These are phyloP conservation scores for Hirschfeldia incana DNA, from an alignment of 345 rosid genomes.

Conservation along the genomic window DNA sequence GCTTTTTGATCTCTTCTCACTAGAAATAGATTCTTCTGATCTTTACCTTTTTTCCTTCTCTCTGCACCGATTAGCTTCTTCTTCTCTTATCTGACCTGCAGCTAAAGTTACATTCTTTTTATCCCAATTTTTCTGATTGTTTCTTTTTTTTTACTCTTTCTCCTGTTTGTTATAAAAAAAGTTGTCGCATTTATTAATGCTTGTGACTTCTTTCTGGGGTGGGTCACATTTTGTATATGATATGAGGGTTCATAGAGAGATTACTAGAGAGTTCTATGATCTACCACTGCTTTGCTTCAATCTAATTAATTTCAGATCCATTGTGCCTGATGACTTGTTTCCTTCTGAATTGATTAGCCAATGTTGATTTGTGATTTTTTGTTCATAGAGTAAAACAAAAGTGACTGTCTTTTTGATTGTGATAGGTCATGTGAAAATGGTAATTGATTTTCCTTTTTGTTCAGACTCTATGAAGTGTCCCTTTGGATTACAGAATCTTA, in stretches of 20 bases:
- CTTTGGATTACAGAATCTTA: conserved; percentile 34
- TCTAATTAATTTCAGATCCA: conserved; percentile 31
- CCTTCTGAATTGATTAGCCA: background rate
- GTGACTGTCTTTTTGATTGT: conserved; percentile 32
- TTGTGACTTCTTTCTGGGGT: background rate
- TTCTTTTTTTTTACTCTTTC: too few relatives aligned
- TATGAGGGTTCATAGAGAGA: background rate
- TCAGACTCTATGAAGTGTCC: conserved; percentile 26
- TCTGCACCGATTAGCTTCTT: conserved; percentile 14
- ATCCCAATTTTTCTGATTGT: conserved; percentile 5
- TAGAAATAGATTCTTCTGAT: conserved; percentile 34
- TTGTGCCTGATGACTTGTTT: background rate
- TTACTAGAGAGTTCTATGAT: background rate
- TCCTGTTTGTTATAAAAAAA: background rate
- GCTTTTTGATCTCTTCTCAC: conserved; percentile 23
- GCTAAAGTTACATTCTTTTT: background rate
- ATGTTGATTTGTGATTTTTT: background rate
- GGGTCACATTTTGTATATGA: background rate
- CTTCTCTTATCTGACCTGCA: background rate
- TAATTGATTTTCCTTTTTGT: conserved; percentile 21
- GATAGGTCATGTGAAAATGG: conserved; percentile 28
- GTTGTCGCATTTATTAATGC: conserved; percentile 15
- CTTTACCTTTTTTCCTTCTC: conserved; percentile 15
- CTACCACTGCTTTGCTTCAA: conserved; percentile 1
- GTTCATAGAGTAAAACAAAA: conserved; percentile 4